Percentiles rank a stretch among this genome's conserved stretches.
These are phyloP conservation scores for Rheum nobile DNA, from an alignment of 148 eudicot genomes.

Conservation along the genomic window DNA sequence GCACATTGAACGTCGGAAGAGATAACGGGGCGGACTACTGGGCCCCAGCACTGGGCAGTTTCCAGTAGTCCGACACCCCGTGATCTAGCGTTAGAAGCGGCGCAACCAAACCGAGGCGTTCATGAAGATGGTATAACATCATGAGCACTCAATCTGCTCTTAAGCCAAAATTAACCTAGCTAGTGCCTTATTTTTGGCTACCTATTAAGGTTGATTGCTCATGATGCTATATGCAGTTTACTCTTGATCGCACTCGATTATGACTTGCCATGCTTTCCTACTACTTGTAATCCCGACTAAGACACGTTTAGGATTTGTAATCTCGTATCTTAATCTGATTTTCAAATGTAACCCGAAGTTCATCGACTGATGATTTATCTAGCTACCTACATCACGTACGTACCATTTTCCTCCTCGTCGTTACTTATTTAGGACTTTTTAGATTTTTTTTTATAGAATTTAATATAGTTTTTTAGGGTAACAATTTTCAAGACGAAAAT, in stretches of 20 bases:
- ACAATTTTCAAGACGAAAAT: too few species aligned
- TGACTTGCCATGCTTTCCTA: not conserved
- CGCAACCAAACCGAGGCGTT: not conserved
- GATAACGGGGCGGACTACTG: constrained; percentile 77
- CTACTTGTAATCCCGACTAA: not conserved
- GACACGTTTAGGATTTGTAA: not conserved
- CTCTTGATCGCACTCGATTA: not conserved
- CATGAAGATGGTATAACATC: constrained; percentile 60
- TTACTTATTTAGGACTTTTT: too few species aligned
- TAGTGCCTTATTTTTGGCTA: not conserved
- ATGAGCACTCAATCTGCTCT: constrained; percentile 82
- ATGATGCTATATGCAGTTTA: constrained; percentile 56
- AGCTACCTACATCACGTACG: not conserved
- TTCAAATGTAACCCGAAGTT: not conserved
- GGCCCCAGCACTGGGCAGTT: constrained; percentile 55
- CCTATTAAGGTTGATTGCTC: constrained; percentile 76
- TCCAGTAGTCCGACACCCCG: constrained; percentile 21
- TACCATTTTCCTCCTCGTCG: not conserved
- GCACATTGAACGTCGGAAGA: constrained; percentile 71
- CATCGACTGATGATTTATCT: not conserved
- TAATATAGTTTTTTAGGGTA: too few species aligned
- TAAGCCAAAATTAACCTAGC: not conserved
- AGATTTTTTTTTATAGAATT: too few species aligned
- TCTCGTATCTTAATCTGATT: not conserved
- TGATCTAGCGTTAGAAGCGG: constrained; percentile 14